Evolutionary conservation across 2,329 filamentous ascomycete species (phyloP).

Genomic region (Cadophora sp.): DNA sequence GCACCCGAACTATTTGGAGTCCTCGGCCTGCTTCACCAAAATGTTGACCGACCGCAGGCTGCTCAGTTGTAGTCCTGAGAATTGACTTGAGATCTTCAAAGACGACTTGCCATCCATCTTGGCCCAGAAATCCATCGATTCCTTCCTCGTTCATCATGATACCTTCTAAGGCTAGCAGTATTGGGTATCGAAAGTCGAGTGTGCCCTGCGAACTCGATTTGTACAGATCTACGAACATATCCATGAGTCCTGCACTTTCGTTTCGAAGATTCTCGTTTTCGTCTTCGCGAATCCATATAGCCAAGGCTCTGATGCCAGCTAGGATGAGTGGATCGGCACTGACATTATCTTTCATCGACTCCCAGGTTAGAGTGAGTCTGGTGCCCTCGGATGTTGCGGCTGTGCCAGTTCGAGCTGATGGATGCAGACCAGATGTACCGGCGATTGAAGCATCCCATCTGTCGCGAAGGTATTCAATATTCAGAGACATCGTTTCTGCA

Average conservation of each 20-base stretch:
- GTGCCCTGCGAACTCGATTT: constrained; percentile 38
- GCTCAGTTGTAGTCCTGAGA: constrained; percentile 45
- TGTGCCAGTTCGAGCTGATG: constrained; percentile 56
- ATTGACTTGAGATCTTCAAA: constrained; percentile 56
- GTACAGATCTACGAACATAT: constrained; percentile 71
- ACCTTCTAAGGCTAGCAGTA: constrained; percentile 66
- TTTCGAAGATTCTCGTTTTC: constrained; percentile 64
- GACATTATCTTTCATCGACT: constrained; percentile 56
- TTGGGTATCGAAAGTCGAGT: constrained; percentile 62
- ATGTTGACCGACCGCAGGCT: constrained; percentile 2
- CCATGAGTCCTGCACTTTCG: constrained; percentile 59
- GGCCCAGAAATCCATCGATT: constrained; percentile 50
- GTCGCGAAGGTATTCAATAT: constrained; percentile 71
- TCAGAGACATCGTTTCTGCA: constrained; percentile 67
- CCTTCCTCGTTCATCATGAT: constrained; percentile 55
- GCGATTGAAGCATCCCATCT: constrained; percentile 72
- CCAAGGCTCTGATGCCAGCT: constrained; percentile 62
- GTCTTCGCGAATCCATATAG: constrained; percentile 74
- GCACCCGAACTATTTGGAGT: constrained; percentile 61
- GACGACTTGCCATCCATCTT: constrained; percentile 62
- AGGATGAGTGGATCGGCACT: constrained; percentile 64
- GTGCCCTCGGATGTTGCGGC: constrained; percentile 54
- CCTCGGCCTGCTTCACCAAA: constrained; percentile 53
- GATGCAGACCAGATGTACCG: constrained; percentile 66
- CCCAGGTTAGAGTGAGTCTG: constrained; percentile 62